phyloP scores from a whole-genome alignment of 1,284 basidiomycete species.

The Stereum hirsutum region DNA sequence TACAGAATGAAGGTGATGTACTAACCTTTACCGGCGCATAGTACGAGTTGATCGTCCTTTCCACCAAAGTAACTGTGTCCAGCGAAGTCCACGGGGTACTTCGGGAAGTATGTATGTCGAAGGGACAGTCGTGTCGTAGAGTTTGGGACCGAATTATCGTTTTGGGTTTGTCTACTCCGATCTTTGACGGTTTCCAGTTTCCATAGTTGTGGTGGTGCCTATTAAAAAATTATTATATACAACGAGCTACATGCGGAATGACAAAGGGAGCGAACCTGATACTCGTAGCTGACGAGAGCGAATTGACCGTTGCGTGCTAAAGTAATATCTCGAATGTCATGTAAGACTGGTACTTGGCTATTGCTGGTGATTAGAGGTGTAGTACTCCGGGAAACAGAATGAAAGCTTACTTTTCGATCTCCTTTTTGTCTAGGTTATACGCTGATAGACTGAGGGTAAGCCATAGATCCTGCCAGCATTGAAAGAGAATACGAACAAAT shows the following conservation, averaged over 20 bases:
- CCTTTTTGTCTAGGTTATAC: slow-evolving; percentile 57
- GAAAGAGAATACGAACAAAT: slow-evolving; percentile 38
- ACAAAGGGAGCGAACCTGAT: slow-evolving; percentile 35
- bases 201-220: slow-evolving; percentile 79
- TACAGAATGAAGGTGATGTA: background rate
- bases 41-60: slow-evolving; percentile 62
- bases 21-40: slow-evolving; percentile 68
- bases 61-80: slow-evolving; percentile 77
- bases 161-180: slow-evolving; percentile 24
- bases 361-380: background rate
- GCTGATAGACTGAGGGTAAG: slow-evolving; percentile 32
- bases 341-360: slow-evolving; percentile 71
- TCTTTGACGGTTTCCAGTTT: slow-evolving; percentile 59
- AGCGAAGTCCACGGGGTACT: slow-evolving; percentile 58
- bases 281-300: slow-evolving; percentile 66
- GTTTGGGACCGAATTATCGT: slow-evolving; percentile 14
- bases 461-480: background rate
- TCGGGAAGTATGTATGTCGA: slow-evolving; percentile 67
- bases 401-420: slow-evolving; percentile 53
- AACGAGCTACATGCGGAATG: slow-evolving; percentile 3
- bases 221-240: slow-evolving; percentile 1
- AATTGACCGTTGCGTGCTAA: slow-evolving; percentile 51
- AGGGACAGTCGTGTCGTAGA: slow-evolving; percentile 38
- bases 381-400: background rate
- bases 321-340: slow-evolving; percentile 69